Base-by-base conservation (phyloP, 2,329 filamentous ascomycete species). In the Fusarium longipes region DNA sequence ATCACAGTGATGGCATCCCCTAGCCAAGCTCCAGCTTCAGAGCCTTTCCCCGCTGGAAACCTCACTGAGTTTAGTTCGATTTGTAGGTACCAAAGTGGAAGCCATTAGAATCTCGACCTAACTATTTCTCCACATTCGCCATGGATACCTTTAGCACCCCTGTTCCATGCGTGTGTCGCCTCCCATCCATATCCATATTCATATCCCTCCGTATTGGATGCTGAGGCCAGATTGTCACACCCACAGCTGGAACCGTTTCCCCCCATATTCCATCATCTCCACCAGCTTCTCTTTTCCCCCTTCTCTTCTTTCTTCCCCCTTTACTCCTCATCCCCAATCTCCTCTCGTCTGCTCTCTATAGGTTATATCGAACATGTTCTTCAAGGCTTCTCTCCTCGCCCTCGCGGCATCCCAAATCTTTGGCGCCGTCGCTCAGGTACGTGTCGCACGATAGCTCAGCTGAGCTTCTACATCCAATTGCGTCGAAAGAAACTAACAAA, bases 301-400 rank as follows among this genome's bases (percentile, higher is more conserved):
- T 54, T 24, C 29, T 50, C 54, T 36, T 40, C 29, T 59, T 56
- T 47, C 58, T 36, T 48, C 15, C 18, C 32, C 25, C 58, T 57
- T n/a, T 51, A 47, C 50, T 52, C 53, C 47, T 32, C 47, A 56
- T 49, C 33, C 42, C 27, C 43, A 50, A 48, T 61, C 53, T 35
- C 33, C 36, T 51, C 40, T 53, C 49, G 45, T 60, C 35, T 58
- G 44, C 57, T 57, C 58, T 64, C 57, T 61, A 40, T 22, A 53
- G 49, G 52, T 49, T 53, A 39, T 45, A 59, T 63, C 36, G 50
- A 39, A 57, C 61, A 96, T 96, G 92, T 87, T 90, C 81, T 87
- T 92, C 80, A 90, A 89, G 81, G 85, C 91, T 75, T 87, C 91
- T 73, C 84, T 90, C 61, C 82, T 95, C 74, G 89, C 90, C 72